These are phyloP conservation scores for Parathielavia appendiculata DNA, from an alignment of 495 filamentous ascomycete genomes.

Conservation along the genomic window DNA sequence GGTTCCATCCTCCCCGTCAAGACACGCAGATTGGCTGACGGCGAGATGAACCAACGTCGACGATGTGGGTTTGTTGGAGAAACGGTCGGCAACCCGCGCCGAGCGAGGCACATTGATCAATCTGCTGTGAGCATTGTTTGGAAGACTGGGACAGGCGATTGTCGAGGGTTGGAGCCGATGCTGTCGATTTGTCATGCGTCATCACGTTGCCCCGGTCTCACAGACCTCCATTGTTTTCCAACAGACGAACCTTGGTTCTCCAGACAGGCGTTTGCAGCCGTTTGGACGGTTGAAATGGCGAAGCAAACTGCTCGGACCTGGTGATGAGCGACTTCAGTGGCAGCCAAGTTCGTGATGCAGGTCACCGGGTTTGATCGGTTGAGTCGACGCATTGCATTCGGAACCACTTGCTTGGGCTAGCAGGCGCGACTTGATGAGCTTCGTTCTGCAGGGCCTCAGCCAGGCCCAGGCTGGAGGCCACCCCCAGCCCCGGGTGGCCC, in stretches of 20 bases:
- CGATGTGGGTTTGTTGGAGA: neutral
- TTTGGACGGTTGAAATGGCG: neutral
- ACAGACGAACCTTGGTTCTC: too few species aligned
- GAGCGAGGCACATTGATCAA: conserved; percentile 4
- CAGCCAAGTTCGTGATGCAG: too few species aligned
- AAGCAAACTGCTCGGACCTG: neutral
- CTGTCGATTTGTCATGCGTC: neutral
- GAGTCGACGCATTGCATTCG: neutral
- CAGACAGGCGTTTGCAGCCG: too few species aligned
- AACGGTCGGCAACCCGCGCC: conserved; percentile 1
- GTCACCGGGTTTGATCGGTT: neutral
- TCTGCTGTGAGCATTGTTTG: neutral
- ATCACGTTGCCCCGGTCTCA: neutral
- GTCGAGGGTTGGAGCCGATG: neutral
- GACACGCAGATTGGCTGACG: neutral
- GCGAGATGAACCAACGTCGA: neutral
- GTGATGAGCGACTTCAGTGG: too few species aligned
- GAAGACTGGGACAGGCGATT: neutral
- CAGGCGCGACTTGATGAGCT: too few species aligned
- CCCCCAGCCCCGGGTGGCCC: neutral
- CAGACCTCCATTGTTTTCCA: too few species aligned
- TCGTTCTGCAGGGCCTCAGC: neutral
- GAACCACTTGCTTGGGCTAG: too few species aligned
- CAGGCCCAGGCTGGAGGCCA: conserved; percentile 13
- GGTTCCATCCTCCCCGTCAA: neutral